Base-by-base conservation (phyloP, 805 yeast species). In the Wickerhamomyces ciferrii region DNA sequence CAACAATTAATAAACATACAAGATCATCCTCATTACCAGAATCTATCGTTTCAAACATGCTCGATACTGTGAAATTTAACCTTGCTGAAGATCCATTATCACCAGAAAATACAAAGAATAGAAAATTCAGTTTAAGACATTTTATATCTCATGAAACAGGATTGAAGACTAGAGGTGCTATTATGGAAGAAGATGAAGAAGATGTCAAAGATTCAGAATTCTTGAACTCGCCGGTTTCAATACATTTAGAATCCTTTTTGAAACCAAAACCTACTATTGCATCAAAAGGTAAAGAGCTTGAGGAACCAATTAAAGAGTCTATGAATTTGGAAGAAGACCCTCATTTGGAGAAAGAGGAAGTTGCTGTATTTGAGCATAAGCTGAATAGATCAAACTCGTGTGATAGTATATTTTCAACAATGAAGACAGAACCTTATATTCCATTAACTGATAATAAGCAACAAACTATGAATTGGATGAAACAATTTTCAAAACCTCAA, bases 321-420 rank as follows among this genome's bases (percentile, higher is more conserved):
- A 5, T 17, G 4, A 18, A 8, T 15, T 8, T 31, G 5, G 11
- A 27, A n/a, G 31, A 10, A 10, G 31, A 27, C 7, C 14, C 25
- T 23, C 39, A 35, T 13, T 11, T 7, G 2, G 25, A 37, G 24
- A 23, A 17, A 27, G 32, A 38, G 14, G 42, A 38, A 29, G 24
- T 35, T 24, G 18, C 23, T 4, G 38, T 35, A 1, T 59, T 55
- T 40, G 56, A 53, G 27, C 63, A 58, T 41, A 53, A 44, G 25
- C 50, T 60, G 41, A 57, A 57, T 47, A 52, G 64, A 50, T 57
- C 64, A 13, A 60, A 56, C 41, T 60, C 64, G 2, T 59, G 60
- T 47, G 62, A 60, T 43, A 53, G 59, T 36, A 55, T 60, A 13
- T 60, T 60, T 44, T 56, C 62, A 9, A 49, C 49, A 4, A 52